Conservation (phyloP, 2,329 filamentous ascomycete species). For the Epichloe baconii region DNA sequence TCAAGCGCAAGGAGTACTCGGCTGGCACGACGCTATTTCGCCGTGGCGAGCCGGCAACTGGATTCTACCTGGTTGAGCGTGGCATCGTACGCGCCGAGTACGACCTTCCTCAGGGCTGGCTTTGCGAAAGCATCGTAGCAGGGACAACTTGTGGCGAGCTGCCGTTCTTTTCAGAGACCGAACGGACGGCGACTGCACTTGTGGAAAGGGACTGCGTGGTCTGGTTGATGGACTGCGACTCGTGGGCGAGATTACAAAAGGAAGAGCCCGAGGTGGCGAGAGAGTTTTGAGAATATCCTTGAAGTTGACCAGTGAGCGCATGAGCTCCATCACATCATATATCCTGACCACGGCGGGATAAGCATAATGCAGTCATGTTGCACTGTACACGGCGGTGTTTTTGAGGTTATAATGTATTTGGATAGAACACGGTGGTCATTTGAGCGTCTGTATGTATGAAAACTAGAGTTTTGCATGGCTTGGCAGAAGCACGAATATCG, state of each 20-base stretch:
- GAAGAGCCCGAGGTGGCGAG: slow-evolving; percentile 64
- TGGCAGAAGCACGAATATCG: not conserved
- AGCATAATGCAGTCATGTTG: slow-evolving; percentile 2
- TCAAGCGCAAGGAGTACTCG: slow-evolving; percentile 52
- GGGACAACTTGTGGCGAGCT: slow-evolving; percentile 93
- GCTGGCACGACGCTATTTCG: slow-evolving; percentile 65
- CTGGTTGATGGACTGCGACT: slow-evolving; percentile 63
- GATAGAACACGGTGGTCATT: slow-evolving; percentile 1
- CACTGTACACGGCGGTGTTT: not conserved
- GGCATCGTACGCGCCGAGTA: slow-evolving; percentile 88
- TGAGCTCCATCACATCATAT: slow-evolving; percentile 54
- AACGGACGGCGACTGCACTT: slow-evolving; percentile 71
- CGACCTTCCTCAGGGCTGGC: slow-evolving; percentile 73
- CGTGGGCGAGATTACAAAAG: slow-evolving; percentile 61
- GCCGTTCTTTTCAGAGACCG: slow-evolving; percentile 88
- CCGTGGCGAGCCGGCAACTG: slow-evolving; percentile 61
- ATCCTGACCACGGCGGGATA: slow-evolving; percentile 37
- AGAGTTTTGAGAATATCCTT: slow-evolving; percentile 80
- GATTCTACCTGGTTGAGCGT: slow-evolving; percentile 82
- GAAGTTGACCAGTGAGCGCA: slow-evolving; percentile 88
- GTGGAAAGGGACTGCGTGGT: slow-evolving; percentile 71
- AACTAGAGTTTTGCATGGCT: not conserved
- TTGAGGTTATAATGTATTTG: not conserved
- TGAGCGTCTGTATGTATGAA: not conserved
- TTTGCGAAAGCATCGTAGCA: slow-evolving; percentile 84